Conservation (phyloP, 495 filamentous ascomycete genomes). For the Trichoderma gamsii region DNA sequence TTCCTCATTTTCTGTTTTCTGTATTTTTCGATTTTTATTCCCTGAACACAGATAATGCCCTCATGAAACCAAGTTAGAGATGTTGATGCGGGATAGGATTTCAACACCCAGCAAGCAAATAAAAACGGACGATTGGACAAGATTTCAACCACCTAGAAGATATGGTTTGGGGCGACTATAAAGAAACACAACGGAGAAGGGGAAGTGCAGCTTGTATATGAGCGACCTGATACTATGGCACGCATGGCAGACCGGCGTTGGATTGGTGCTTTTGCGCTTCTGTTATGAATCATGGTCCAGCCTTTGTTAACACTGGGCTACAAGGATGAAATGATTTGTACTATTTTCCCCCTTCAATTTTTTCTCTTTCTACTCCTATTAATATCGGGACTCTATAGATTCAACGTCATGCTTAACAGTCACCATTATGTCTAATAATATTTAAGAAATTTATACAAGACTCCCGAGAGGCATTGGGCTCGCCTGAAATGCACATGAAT, state of each 20-base stretch:
- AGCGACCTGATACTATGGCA: neutral
- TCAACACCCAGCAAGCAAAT: neutral
- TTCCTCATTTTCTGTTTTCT: neutral
- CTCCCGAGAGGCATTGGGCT: too few relatives aligned
- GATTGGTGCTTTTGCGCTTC: neutral
- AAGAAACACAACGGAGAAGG: neutral
- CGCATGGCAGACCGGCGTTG: conserved; percentile 2
- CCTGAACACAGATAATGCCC: neutral
- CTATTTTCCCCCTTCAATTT: neutral
- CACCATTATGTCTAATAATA: neutral
- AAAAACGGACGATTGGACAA: neutral
- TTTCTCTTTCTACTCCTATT: neutral
- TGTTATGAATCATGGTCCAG: neutral
- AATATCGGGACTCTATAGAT: neutral
- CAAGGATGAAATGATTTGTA: neutral
- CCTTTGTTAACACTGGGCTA: neutral
- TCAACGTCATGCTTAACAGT: neutral
- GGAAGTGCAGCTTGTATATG: neutral
- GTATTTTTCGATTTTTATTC: neutral
- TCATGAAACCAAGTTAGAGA: conserved; percentile 8
- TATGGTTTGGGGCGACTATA: neutral
- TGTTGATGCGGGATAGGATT: conserved; percentile 1
- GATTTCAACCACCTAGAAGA: neutral
- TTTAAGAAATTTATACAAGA: neutral
- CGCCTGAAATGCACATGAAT: too few relatives aligned